phyloP scores from a whole-genome alignment of 2,329 filamentous ascomycete species.

The Nemania sp. region DNA sequence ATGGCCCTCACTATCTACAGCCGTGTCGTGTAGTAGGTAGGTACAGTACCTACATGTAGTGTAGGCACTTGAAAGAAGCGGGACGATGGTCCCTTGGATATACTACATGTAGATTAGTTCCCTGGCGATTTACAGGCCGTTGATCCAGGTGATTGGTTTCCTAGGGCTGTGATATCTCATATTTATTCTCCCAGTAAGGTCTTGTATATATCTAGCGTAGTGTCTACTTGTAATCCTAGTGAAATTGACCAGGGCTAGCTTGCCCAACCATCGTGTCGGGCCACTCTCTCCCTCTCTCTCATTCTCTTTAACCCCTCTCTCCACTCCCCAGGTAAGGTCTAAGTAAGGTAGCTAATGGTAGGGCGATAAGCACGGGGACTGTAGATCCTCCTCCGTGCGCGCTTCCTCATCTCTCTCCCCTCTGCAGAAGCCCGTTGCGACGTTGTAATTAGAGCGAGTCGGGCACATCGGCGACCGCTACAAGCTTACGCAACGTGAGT shows the following conservation, averaged over 20 bases:
- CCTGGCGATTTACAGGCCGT: neutral
- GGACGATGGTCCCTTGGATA: slow-evolving; percentile 21
- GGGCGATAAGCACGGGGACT: slow-evolving; percentile 13
- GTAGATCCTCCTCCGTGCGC: no score
- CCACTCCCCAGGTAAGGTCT: no score
- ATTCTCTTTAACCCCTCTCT: slow-evolving; percentile 1
- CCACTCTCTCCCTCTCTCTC: slow-evolving; percentile 1
- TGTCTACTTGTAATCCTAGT: neutral
- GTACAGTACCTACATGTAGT: no score
- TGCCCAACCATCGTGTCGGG: slow-evolving; percentile 27
- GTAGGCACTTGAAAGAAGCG: neutral
- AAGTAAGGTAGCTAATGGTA: no score
- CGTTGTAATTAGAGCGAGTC: slow-evolving; percentile 9
- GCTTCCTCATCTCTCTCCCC: no score
- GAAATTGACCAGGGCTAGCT: slow-evolving; percentile 13
- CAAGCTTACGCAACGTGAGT: slow-evolving; percentile 16
- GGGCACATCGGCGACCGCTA: neutral
- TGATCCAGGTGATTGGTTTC: slow-evolving; percentile 15
- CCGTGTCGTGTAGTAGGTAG: neutral
- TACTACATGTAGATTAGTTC: neutral
- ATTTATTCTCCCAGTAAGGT: neutral
- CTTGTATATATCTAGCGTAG: no score
- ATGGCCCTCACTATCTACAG: no score
- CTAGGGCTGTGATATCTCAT: slow-evolving; percentile 7
- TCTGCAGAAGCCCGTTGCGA: neutral